These are phyloP conservation scores for Heliocybe sulcata DNA, from an alignment of 1,284 basidiomycete genomes.

Conservation along the genomic window DNA sequence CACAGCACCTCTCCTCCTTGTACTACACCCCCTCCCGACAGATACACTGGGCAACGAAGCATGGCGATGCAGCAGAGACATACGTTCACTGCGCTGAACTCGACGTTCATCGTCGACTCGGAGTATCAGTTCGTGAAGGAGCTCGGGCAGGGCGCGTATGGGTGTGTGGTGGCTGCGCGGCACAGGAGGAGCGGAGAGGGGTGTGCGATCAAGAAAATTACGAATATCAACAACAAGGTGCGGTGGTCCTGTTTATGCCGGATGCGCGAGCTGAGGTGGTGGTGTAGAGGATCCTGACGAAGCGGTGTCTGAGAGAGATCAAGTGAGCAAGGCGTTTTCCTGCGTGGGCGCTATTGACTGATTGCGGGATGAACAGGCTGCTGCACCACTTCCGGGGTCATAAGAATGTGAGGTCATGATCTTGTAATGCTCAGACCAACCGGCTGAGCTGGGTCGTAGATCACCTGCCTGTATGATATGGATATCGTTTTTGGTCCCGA, in stretches of 20 bases:
- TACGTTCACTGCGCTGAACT: constrained; percentile 75
- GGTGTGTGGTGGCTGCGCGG: constrained; percentile 84
- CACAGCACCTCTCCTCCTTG: background rate
- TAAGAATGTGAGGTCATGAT: constrained; percentile 96
- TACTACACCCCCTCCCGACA: background rate
- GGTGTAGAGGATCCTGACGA: constrained; percentile 84
- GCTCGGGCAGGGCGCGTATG: constrained; percentile 91
- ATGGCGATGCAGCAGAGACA: too few species aligned
- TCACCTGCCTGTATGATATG: constrained; percentile 94
- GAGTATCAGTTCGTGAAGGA: constrained; percentile 95
- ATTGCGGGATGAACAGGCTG: constrained; percentile 38
- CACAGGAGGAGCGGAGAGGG: constrained; percentile 83
- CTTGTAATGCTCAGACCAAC: too few species aligned
- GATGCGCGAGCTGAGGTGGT: background rate
- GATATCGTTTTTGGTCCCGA: constrained; percentile 88
- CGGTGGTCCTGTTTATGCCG: too few species aligned
- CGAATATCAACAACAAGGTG: constrained; percentile 94
- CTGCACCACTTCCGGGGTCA: constrained; percentile 95
- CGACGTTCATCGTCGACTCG: constrained; percentile 81
- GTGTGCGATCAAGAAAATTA: constrained; percentile 96
- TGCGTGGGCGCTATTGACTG: background rate
- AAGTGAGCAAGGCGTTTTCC: constrained; percentile 41
- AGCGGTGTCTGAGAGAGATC: constrained; percentile 90
- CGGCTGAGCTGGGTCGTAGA: constrained; percentile 36
- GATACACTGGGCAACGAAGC: too few species aligned